Evolutionary conservation across 768 basidiomycete species (phyloP).

Genomic region (Naganishia friedmannii): DNA sequence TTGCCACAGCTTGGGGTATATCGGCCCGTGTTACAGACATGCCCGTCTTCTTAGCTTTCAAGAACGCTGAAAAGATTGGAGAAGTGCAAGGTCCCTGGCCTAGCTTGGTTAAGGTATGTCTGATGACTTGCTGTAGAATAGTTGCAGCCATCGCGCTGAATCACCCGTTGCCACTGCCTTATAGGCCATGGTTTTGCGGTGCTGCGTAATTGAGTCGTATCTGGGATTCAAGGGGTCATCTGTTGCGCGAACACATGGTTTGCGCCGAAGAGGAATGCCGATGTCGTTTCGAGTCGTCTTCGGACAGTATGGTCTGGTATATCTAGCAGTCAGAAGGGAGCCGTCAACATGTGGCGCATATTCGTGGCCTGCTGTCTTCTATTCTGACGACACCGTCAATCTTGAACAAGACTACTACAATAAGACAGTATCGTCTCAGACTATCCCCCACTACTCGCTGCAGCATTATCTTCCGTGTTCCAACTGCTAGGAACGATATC

Average conservation of each 20-base stretch:
- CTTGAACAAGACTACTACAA: not conserved
- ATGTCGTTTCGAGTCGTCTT: no score
- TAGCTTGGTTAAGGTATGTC: constrained; percentile 45
- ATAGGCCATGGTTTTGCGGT: not conserved
- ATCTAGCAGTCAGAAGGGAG: no score
- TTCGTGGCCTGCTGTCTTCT: no score
- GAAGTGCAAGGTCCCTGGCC: constrained; percentile 50
- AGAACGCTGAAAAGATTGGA: constrained; percentile 48
- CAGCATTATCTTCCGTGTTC: constrained; percentile 20
- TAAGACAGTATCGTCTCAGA: not conserved
- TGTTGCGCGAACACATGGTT: no score
- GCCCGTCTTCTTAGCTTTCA: constrained; percentile 54
- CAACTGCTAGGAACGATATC: constrained; percentile 19
- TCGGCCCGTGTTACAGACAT: constrained; percentile 39
- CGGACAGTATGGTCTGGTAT: no score
- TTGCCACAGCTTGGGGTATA: constrained; percentile 46
- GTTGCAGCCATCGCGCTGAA: not conserved
- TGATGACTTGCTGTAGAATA: no score
- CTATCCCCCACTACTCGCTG: constrained; percentile 17
- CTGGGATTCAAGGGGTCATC: not conserved
- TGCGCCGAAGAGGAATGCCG: no score
- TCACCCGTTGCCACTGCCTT: not conserved
- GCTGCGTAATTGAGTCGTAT: not conserved
- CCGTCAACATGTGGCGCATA: no score
- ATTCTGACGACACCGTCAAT: not conserved